Evolutionary conservation across 148 eudicot genomes (phyloP).

Genomic region (Gaultheria prostrata): DNA sequence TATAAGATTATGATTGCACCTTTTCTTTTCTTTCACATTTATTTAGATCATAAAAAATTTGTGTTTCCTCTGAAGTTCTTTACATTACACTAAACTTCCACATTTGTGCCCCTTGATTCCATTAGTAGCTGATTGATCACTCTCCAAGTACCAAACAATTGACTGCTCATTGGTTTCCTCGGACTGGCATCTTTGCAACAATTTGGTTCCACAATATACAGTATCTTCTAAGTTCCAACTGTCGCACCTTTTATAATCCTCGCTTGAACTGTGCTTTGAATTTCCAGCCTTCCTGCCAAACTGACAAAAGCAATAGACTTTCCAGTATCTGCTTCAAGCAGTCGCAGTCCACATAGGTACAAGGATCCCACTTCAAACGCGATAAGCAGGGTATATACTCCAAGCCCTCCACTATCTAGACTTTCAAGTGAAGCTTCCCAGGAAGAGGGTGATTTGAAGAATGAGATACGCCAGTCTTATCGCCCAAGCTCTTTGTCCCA

Average conservation of each 20-base stretch:
- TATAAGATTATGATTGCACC: background rate
- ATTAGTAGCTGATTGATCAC: background rate
- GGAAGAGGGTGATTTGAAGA: constrained; percentile 24
- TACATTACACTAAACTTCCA: background rate
- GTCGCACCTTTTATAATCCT: background rate
- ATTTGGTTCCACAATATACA: background rate
- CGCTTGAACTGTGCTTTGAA: background rate
- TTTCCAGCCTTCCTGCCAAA: constrained; percentile 65
- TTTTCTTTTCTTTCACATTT: background rate
- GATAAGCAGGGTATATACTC: constrained; percentile 21
- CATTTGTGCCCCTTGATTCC: background rate
- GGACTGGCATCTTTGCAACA: background rate
- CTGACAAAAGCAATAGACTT: constrained; percentile 35
- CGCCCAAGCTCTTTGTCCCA: constrained; percentile 47
- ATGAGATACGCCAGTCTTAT: constrained; percentile 17
- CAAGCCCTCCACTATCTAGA: constrained; percentile 42
- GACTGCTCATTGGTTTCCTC: background rate
- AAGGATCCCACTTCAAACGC: constrained; percentile 25
- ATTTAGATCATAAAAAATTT: background rate
- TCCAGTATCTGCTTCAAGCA: constrained; percentile 36
- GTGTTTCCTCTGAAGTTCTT: background rate
- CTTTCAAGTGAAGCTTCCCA: constrained; percentile 35
- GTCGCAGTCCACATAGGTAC: constrained; percentile 23
- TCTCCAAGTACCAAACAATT: background rate
- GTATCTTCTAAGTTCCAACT: background rate